These are phyloP conservation scores for Puccinia triticina DNA, from an alignment of 1,284 basidiomycete species.

Conservation along the genomic window DNA sequence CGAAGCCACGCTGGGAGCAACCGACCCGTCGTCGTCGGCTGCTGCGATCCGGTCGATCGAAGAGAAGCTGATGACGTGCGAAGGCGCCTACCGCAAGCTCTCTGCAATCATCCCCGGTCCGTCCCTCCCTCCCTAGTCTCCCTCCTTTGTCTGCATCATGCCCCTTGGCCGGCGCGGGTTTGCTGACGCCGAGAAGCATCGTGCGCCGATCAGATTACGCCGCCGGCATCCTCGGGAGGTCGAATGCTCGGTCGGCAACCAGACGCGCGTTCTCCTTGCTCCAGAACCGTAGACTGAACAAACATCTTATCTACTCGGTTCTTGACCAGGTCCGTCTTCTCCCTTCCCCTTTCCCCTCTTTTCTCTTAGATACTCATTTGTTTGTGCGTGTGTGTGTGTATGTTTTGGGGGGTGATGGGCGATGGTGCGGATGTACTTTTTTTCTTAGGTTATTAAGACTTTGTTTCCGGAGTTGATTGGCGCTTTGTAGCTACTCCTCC, in stretches of 20 bases:
- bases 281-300: constrained; percentile 85
- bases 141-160: background rate
- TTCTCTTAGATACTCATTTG: background rate
- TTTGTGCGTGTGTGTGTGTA: background rate
- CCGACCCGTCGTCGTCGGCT: background rate
- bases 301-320: constrained; percentile 50
- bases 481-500: background rate
- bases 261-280: constrained; percentile 85
- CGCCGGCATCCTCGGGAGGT: constrained; percentile 92
- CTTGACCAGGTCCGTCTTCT: constrained; percentile 27
- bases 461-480: constrained; percentile 19
- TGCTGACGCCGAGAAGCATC: background rate
- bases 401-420: background rate
- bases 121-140: background rate
- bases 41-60: constrained; percentile 71
- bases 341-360: background rate
- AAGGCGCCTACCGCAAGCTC: constrained; percentile 83
- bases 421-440: background rate
- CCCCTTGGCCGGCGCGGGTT: background rate
- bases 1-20: constrained; percentile 67
- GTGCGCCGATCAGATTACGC: constrained; percentile 70
- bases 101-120: constrained; percentile 84
- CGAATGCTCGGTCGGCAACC: constrained; percentile 87
- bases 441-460: constrained; percentile 1
- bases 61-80: constrained; percentile 76